phyloP scores from a whole-genome alignment of 257 asterid species.

The Gentiana dahurica region DNA sequence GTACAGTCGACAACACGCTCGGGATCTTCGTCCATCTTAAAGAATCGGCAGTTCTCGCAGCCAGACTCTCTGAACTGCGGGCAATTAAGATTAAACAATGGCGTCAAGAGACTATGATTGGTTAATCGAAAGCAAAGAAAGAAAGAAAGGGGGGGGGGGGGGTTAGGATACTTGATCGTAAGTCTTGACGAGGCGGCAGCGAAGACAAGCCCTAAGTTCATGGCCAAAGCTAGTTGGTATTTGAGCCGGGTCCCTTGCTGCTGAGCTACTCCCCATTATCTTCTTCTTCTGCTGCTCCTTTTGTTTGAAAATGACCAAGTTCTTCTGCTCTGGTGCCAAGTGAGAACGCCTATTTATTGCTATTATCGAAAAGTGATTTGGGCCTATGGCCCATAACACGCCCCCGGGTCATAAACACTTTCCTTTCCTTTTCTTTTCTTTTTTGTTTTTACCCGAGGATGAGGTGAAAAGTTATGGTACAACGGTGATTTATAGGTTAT shows the following conservation, averaged over 20 bases:
- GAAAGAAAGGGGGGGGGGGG: no score
- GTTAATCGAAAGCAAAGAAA: neutral
- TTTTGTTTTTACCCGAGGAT: no score
- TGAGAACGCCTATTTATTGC: no score
- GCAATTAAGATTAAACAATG: no score
- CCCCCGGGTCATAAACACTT: no score
- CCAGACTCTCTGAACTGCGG: conserved; percentile 83
- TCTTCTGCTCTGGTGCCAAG: no score
- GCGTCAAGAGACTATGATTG: neutral
- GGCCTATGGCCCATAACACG: no score
- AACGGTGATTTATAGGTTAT: no score
- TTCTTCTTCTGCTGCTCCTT: neutral
- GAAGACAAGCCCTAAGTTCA: conserved; percentile 90
- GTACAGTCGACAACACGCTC: conserved; percentile 84
- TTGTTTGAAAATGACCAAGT: no score
- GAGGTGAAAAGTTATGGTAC: no score
- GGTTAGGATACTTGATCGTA: conserved; percentile 56
- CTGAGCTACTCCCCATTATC: conserved; percentile 26
- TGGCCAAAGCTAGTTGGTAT: conserved; percentile 94
- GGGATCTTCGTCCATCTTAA: conserved; percentile 78
- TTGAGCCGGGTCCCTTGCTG: conserved; percentile 47
- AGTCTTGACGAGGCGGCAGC: conserved; percentile 92
- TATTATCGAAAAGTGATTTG: no score
- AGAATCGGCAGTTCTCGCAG: conserved; percentile 91
- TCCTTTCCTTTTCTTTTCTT: no score